Evolutionary conservation across 1,139 yeast genomes (phyloP).

Genomic region (Saccharomycopsis hybrid): DNA sequence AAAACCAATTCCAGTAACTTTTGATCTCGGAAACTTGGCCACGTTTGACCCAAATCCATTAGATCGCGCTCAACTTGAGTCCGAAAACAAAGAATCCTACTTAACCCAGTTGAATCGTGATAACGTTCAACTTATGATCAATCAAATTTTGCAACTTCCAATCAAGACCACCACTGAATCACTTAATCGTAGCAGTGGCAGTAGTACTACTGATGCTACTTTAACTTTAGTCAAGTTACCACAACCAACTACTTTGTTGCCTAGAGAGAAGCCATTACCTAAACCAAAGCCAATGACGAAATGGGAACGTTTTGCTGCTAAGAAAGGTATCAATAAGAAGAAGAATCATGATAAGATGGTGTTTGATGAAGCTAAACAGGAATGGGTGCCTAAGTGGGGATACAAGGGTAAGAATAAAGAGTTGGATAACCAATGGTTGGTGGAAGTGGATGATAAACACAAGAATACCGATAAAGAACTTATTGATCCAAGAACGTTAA

Average conservation of each 20-base stretch:
- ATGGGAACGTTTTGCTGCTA: slow-evolving; percentile 96
- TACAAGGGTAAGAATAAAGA: slow-evolving; percentile 88
- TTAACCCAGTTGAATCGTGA: slow-evolving; percentile 75
- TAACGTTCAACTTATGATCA: slow-evolving; percentile 82
- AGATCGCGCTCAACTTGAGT: slow-evolving; percentile 48
- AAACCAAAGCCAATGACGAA: slow-evolving; percentile 86
- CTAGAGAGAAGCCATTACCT: slow-evolving; percentile 94
- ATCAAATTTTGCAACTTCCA: slow-evolving; percentile 86
- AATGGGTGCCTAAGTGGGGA: slow-evolving; percentile 99
- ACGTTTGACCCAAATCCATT: slow-evolving; percentile 84
- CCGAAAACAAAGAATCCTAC: slow-evolving; percentile 56
- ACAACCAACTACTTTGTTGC: slow-evolving; percentile 73
- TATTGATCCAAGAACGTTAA: slow-evolving; percentile 78
- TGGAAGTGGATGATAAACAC: slow-evolving; percentile 78
- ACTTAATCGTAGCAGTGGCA: slow-evolving; percentile 46
- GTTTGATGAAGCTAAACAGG: slow-evolving; percentile 80
- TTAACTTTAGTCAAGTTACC: slow-evolving; percentile 84
- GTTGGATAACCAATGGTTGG: slow-evolving; percentile 89
- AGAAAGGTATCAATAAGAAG: slow-evolving; percentile 89
- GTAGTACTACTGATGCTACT: slow-evolving; percentile 63
- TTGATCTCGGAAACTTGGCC: slow-evolving; percentile 81
- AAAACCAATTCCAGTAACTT: slow-evolving; percentile 78
- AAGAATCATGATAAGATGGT: slow-evolving; percentile 87
- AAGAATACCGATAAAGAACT: slow-evolving; percentile 63
- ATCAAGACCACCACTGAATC: slow-evolving; percentile 79